Evolutionary conservation across 2,329 filamentous ascomycete species (phyloP).

Genomic region (Truncatella angustata): DNA sequence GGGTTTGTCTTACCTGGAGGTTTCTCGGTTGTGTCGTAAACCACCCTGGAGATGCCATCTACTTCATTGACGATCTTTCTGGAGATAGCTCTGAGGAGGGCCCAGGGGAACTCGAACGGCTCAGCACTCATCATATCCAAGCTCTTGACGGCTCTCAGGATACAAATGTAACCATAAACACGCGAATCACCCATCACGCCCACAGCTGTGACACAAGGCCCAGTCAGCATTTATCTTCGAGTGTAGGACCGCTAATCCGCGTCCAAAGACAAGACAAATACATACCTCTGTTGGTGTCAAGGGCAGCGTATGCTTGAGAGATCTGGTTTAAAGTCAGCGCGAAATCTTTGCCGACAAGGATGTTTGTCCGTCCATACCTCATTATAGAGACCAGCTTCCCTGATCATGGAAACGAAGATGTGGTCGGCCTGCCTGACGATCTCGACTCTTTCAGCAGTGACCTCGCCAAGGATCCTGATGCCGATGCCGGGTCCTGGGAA

Average conservation of each 20-base stretch:
- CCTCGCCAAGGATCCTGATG: slow-evolving; percentile 79
- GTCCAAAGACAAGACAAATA: slow-evolving; percentile 8
- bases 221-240: slow-evolving; percentile 1
- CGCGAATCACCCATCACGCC: slow-evolving; percentile 58
- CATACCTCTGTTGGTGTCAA: slow-evolving; percentile 38
- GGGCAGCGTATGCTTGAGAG: slow-evolving; percentile 45
- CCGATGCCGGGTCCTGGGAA: slow-evolving; percentile 71
- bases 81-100: slow-evolving; percentile 64
- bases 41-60: slow-evolving; percentile 67
- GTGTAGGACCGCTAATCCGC: background rate
- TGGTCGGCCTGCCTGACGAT: slow-evolving; percentile 76
- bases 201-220: slow-evolving; percentile 27
- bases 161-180: slow-evolving; percentile 20
- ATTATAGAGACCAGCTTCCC: slow-evolving; percentile 68
- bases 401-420: slow-evolving; percentile 78
- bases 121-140: slow-evolving; percentile 71
- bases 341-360: background rate
- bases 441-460: slow-evolving; percentile 74
- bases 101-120: slow-evolving; percentile 54
- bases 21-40: too few relatives aligned
- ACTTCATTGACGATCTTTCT: slow-evolving; percentile 75
- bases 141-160: slow-evolving; percentile 44
- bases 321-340: slow-evolving; percentile 27
- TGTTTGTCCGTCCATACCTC: slow-evolving; percentile 36
- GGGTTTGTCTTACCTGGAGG: too few relatives aligned